Evolutionary conservation across 2,329 filamentous ascomycete species (phyloP), one percentile per base, ranked within the genome.

Genomic region (Cercospora sp.): DNA sequence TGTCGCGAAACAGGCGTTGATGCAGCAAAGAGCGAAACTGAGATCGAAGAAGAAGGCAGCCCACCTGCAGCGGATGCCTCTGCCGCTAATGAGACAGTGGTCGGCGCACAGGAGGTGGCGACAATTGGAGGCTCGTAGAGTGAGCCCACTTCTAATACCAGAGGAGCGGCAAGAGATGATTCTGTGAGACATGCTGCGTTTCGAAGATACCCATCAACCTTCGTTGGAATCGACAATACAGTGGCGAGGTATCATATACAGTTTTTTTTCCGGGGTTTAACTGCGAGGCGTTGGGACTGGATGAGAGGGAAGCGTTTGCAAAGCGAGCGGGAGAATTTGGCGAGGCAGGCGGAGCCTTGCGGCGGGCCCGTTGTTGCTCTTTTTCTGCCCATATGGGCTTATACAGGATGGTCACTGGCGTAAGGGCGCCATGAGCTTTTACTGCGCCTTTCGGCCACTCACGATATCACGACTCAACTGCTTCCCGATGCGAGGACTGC

Each of bases 1-100:
- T 89, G 87, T 74, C 81, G 87, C 74, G 85, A 85, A 42, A 83
- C 87, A 75, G 86, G 86, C 36, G 86, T 88, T 5, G 81, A 86
- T 45, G 85, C 87, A 72, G 82, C 80, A 65, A 77, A 76, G 62
- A 75, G 65, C 26, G 31, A 64, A 36, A 40, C 28, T 9, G 68
- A 68, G 16, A 64, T 20, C 28, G 68, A 66, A 30, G 55, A 59
- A 26, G 68, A 68, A 23, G 57, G 53, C n/a, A 62, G 9, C 20
- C 28, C 28, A 40, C 48, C 64, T 36, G 36, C 33, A 60, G 53
- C 16, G 13, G 63, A 64, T 12, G 30, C 31, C 60, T 36, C 28
- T 4, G 13, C 30, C 23, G 26, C 33, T 20, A 48, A 42, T 8
- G 64, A 63, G 23, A 51, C 60, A 8, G 63, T 48, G 18, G 63